Evolutionary conservation across 1,284 basidiomycete genomes (phyloP).

Genomic region (Cerrena zonata): DNA sequence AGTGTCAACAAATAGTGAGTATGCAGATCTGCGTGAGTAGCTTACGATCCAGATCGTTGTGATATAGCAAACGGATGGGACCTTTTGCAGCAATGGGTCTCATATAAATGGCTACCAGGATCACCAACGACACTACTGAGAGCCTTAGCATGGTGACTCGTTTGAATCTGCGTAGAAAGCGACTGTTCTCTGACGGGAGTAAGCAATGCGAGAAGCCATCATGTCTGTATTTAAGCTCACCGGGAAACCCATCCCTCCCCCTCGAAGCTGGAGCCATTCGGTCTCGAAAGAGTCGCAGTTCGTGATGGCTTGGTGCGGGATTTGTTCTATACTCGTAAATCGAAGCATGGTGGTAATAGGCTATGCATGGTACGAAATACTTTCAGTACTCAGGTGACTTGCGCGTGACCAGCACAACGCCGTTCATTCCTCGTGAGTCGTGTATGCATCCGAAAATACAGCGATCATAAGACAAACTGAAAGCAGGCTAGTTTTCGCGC

Average conservation of each 20-base stretch:
- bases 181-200: background rate
- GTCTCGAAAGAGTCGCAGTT: background rate
- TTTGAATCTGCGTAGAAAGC: background rate
- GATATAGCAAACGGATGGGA: conserved; percentile 16
- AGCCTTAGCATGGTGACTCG: background rate
- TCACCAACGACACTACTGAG: background rate
- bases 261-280: background rate
- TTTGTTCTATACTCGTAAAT: background rate
- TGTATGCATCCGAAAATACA: background rate
- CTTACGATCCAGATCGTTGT: conserved; percentile 26
- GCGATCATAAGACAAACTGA: background rate
- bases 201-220: background rate
- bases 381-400: background rate
- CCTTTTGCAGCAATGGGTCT: background rate
- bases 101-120: background rate
- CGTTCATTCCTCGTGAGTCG: background rate
- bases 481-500: background rate
- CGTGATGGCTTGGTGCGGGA: background rate
- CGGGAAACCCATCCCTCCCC: background rate
- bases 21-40: background rate
- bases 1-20: background rate
- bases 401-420: background rate
- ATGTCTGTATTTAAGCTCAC: background rate
- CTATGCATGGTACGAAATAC: too few relatives aligned
- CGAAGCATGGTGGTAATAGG: background rate